Percentiles rank a stretch among this genome's conserved stretches.
Conservation (phyloP, 805 yeast species). For the Metschnikowia dekortorum region DNA sequence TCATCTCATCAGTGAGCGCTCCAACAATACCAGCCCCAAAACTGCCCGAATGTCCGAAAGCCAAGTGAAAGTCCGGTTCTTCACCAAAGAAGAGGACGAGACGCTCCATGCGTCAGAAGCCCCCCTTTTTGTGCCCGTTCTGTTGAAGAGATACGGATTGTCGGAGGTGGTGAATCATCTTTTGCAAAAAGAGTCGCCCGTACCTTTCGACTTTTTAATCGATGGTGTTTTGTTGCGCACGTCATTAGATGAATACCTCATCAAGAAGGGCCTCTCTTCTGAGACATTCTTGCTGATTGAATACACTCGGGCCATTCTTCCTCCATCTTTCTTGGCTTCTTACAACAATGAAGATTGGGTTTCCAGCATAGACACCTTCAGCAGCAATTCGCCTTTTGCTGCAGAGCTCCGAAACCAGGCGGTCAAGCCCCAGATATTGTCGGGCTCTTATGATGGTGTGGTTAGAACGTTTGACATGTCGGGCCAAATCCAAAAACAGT, state of each 20-base stretch:
- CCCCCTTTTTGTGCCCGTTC: slow-evolving; percentile 83
- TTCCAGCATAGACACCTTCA: slow-evolving; percentile 59
- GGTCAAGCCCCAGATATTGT: slow-evolving; percentile 54
- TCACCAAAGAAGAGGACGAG: slow-evolving; percentile 81
- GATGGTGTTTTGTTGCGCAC: slow-evolving; percentile 79
- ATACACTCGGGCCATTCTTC: slow-evolving; percentile 87
- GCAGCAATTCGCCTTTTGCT: slow-evolving; percentile 29
- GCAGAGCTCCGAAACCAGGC: slow-evolving; percentile 15
- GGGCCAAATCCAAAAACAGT: slow-evolving; percentile 76
- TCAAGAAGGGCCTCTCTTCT: slow-evolving; percentile 69
- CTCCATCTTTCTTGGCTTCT: slow-evolving; percentile 88
- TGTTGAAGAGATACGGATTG: slow-evolving; percentile 83
- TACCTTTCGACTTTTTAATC: slow-evolving; percentile 90
- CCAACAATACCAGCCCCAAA: not conserved
- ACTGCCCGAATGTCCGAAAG: slow-evolving; percentile 26
- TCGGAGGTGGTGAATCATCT: slow-evolving; percentile 95
- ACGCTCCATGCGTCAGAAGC: slow-evolving; percentile 65
- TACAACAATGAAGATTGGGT: slow-evolving; percentile 96
- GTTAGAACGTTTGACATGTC: slow-evolving; percentile 83
- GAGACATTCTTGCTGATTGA: slow-evolving; percentile 80
- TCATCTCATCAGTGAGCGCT: slow-evolving; percentile 7
- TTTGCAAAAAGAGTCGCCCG: slow-evolving; percentile 53
- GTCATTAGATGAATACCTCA: slow-evolving; percentile 74
- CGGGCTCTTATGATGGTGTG: slow-evolving; percentile 93
- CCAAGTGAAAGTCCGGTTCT: slow-evolving; percentile 78